Percentiles rank a stretch among this genome's conserved stretches.
Evolutionary conservation across 179 eudicot species (phyloP).

Genomic region (Corrigiola litoralis): DNA sequence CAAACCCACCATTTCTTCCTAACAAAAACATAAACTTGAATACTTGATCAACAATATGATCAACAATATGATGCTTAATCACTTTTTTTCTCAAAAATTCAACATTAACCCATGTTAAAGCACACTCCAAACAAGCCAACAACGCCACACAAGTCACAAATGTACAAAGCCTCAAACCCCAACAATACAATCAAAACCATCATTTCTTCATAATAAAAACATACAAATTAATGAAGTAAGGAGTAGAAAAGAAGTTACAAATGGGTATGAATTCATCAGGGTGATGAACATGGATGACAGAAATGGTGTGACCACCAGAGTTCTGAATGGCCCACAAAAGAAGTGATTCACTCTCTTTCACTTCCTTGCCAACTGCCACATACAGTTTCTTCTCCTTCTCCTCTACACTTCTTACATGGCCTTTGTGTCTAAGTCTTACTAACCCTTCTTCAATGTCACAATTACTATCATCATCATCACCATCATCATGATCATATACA

Average conservation of each 20-base stretch:
- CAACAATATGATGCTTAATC: background rate
- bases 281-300: conserved; percentile 29
- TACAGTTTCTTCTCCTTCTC: conserved; percentile 18
- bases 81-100: background rate
- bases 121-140: background rate
- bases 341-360: conserved; percentile 15
- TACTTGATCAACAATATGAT: too few relatives aligned
- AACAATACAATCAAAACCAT: background rate
- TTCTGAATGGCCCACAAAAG: conserved; percentile 31
- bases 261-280: conserved; percentile 35
- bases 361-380: conserved; percentile 29
- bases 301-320: conserved; percentile 21
- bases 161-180: background rate
- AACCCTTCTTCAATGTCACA: conserved; percentile 20
- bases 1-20: too few relatives aligned
- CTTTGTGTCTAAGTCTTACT: background rate
- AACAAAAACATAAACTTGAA: background rate
- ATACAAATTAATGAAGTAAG: background rate
- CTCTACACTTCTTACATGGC: too few relatives aligned
- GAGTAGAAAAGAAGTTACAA: conserved; percentile 16
- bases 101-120: background rate
- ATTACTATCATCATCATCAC: background rate
- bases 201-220: background rate
- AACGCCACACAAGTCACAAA: too few relatives aligned
- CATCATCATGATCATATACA: background rate